These are phyloP conservation scores for Chlorophyllum brunneum DNA, from an alignment of 768 basidiomycete species.

Conservation along the genomic window DNA sequence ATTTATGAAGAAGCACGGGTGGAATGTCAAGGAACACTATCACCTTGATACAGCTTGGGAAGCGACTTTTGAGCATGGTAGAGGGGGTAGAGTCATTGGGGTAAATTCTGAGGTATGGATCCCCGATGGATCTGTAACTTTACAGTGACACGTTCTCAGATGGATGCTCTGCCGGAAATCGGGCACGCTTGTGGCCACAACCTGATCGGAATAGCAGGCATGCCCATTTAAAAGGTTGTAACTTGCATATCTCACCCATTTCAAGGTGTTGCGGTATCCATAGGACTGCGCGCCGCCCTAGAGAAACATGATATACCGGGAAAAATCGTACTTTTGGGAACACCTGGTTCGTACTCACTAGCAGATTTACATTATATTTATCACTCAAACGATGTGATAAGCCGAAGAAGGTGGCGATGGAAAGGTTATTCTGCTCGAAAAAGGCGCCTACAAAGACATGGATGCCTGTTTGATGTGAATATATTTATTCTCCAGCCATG, in stretches of 20 bases:
- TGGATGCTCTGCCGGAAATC: constrained; percentile 59
- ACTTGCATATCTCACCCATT: not conserved
- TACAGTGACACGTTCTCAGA: constrained; percentile 26
- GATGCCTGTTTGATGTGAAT: constrained; percentile 71
- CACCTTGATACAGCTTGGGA: constrained; percentile 73
- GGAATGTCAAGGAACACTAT: constrained; percentile 56
- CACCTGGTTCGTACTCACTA: constrained; percentile 50
- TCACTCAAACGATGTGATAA: constrained; percentile 20
- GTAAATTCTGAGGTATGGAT: constrained; percentile 70
- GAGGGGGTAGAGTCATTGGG: constrained; percentile 67
- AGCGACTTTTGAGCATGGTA: constrained; percentile 60
- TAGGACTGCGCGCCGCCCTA: constrained; percentile 61
- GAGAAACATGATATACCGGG: constrained; percentile 60
- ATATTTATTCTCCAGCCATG: not conserved
- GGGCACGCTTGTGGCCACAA: constrained; percentile 84
- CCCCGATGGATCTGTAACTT: too few relatives aligned
- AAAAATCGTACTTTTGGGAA: constrained; percentile 69
- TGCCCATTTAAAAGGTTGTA: not conserved
- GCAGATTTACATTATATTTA: not conserved
- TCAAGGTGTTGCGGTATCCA: constrained; percentile 65
- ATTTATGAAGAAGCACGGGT: constrained; percentile 66
- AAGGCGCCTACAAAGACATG: constrained; percentile 76
- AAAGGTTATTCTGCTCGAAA: constrained; percentile 67
- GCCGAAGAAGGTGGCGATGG: constrained; percentile 81
- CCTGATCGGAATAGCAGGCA: constrained; percentile 64